Evolutionary conservation across 495 filamentous ascomycete species (phyloP).

Genomic region (Neurospora terricola): DNA sequence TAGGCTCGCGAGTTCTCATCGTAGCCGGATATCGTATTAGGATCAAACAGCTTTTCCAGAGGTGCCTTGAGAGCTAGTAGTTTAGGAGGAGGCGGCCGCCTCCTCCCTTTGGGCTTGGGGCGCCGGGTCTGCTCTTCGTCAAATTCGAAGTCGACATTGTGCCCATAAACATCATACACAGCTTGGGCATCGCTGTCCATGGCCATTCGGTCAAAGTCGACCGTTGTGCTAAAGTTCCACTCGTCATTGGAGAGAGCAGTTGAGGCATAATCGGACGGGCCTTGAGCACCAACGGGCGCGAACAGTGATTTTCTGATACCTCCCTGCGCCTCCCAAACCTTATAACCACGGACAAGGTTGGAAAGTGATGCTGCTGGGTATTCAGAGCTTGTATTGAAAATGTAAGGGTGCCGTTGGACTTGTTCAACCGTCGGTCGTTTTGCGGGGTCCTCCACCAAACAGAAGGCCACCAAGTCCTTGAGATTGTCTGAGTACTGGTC

Average conservation of each 20-base stretch:
- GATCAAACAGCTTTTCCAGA: conserved; percentile 47
- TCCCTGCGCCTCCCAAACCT: conserved; percentile 75
- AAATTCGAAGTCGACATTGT: conserved; percentile 36
- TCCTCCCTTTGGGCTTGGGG: conserved; percentile 29
- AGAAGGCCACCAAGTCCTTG: conserved; percentile 67
- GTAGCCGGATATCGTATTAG: conserved; percentile 46
- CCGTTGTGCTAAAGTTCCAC: conserved; percentile 89
- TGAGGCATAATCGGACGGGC: conserved; percentile 30
- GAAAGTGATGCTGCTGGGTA: conserved; percentile 61
- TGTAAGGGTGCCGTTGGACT: conserved; percentile 54
- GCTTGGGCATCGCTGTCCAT: conserved; percentile 36
- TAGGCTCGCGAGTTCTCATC: conserved; percentile 45
- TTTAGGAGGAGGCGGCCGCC: conserved; percentile 41
- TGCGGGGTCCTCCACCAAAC: conserved; percentile 63
- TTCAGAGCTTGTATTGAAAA: conserved; percentile 49
- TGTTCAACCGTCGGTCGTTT: conserved; percentile 62
- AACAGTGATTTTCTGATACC: conserved; percentile 80
- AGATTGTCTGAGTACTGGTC: conserved; percentile 67
- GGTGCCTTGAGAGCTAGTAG: conserved; percentile 38
- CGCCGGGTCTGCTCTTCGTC: conserved; percentile 32
- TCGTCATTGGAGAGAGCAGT: conserved; percentile 48
- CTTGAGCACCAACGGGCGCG: conserved; percentile 61
- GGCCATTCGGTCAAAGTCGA: conserved; percentile 63
- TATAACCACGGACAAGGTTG: conserved; percentile 72
- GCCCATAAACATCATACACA: conserved; percentile 42